Conservation (phyloP, 768 basidiomycete genomes). For the Boletus reticulatus region DNA sequence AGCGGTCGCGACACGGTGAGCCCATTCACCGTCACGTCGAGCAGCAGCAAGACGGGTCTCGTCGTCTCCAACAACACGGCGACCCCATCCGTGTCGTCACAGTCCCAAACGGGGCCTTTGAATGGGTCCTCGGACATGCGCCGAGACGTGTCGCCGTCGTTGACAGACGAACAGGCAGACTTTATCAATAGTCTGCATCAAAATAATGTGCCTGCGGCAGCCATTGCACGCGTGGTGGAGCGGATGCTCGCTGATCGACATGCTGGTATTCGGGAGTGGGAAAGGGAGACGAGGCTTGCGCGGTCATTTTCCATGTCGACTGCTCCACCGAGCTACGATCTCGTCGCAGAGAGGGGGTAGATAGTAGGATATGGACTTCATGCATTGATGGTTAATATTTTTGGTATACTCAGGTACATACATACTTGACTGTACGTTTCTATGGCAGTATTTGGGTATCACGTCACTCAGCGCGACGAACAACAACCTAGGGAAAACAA, state of each 20-base stretch:
- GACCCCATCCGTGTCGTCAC: not conserved
- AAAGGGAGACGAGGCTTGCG: slow-evolving; percentile 18
- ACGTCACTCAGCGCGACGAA: not conserved
- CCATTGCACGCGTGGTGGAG: slow-evolving; percentile 23
- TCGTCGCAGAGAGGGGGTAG: not conserved
- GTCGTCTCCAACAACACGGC: slow-evolving; percentile 2
- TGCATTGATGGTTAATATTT: too few species aligned
- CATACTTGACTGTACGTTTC: not conserved
- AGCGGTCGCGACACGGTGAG: not conserved
- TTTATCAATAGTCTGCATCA: slow-evolving; percentile 22
- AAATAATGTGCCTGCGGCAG: slow-evolving; percentile 21
- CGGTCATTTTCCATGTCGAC: slow-evolving; percentile 11
- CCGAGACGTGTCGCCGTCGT: slow-evolving; percentile 6
- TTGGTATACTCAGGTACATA: not conserved
- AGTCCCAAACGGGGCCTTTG: not conserved
- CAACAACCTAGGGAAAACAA: too few species aligned
- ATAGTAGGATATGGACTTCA: not conserved
- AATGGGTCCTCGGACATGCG: not conserved
- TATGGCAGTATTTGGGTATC: not conserved
- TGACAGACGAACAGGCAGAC: slow-evolving; percentile 27
- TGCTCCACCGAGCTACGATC: slow-evolving; percentile 15
- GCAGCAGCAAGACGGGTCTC: slow-evolving; percentile 2
- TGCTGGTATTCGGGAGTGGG: slow-evolving; percentile 19
- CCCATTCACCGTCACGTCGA: slow-evolving; percentile 9
- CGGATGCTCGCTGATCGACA: slow-evolving; percentile 23